A percentile compares a stretch with the other conserved stretches of the same genome.
phyloP scores from a whole-genome alignment of 2,329 filamentous ascomycete genomes.

The Aspergillus pseudoviridinutans region DNA sequence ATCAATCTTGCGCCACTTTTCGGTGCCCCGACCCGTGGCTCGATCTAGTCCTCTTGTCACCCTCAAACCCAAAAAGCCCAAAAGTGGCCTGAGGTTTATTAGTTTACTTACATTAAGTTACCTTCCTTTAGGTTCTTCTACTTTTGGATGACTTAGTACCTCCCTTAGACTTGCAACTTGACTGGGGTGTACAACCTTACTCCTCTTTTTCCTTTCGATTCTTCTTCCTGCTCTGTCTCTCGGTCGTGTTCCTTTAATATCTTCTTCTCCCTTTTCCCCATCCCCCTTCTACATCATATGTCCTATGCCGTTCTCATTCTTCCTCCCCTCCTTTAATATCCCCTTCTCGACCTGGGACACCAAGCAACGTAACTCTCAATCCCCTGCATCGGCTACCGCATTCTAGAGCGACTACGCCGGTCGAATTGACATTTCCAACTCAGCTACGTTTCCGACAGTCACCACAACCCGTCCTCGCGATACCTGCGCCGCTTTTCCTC shows the following conservation, averaged over 20 bases:
- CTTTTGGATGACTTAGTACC: slow-evolving; percentile 12
- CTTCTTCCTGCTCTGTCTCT: slow-evolving; percentile 6
- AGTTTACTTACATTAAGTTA: slow-evolving; percentile 6
- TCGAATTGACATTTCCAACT: slow-evolving; percentile 13
- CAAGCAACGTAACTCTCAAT: background rate
- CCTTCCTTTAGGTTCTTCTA: slow-evolving; percentile 12
- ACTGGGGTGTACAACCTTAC: slow-evolving; percentile 3
- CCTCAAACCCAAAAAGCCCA: slow-evolving; percentile 5
- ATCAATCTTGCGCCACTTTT: slow-evolving; percentile 22
- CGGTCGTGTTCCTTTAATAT: slow-evolving; percentile 8
- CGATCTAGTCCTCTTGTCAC: slow-evolving; percentile 13
- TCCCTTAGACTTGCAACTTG: background rate
- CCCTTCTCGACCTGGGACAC: slow-evolving; percentile 9
- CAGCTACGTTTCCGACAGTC: slow-evolving; percentile 3
- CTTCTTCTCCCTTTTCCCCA: slow-evolving; percentile 14
- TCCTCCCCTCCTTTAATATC: slow-evolving; percentile 6
- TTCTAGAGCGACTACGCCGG: slow-evolving; percentile 5
- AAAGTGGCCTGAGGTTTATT: slow-evolving; percentile 17
- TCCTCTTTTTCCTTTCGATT: slow-evolving; percentile 9
- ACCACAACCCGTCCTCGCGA: background rate
- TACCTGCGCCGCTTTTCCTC: slow-evolving; percentile 18
- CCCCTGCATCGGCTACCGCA: slow-evolving; percentile 12
- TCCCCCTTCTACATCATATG: slow-evolving; percentile 1
- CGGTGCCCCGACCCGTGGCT: slow-evolving; percentile 23
- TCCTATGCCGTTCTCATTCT: slow-evolving; percentile 9